Base-by-base conservation (phyloP, 805 yeast species). In the Cephaloascus albidus region DNA sequence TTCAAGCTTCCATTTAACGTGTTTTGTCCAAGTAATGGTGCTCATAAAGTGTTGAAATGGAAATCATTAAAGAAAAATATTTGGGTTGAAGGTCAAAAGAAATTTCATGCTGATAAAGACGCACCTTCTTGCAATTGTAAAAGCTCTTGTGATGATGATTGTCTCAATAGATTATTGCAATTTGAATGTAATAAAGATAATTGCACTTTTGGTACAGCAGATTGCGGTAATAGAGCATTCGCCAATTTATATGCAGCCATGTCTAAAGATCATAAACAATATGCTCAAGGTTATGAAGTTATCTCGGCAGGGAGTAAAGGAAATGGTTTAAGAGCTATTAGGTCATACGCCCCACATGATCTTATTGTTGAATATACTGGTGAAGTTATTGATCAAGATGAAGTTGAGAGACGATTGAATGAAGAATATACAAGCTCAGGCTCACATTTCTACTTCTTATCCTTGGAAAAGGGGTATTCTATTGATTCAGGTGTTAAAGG, bases 321-420 rank as follows among this genome's bases (percentile, higher is more conserved):
- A 3, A 55, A 51, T 39, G 77, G 76, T 1, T 50, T 72, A 12
- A 44, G 65, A 15, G 63, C 76, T 3, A 49, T 55, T 3, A 49
- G 68, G 23, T 44, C 49, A 1, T 68, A 63, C 36, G 45, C 52
- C 3, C 60, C 68, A 14, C 63, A 60, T 4, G 59, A 57, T 34
- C 52, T 72, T n/a, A 60, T 72, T 20, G 50, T 67, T 20, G 77
- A 72, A 45, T 72, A 70, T 45, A 61, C 71, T 2, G 78, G 78
- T 10, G 77, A 72, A 39, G 66, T 72, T 14, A 60, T 72, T 19
- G 60, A 60, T 37, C 60, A 60, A 26, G 45, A 48, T 3, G 66
- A 61, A 37, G 64, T 70, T 52, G 60, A 62, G 23, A 43, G 50
- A 15, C 48, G 75, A 20, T 51, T 68, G 45, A 43, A 46, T 3